These are phyloP conservation scores for Entonaema liquescens DNA, from an alignment of 495 filamentous ascomycete genomes.

Conservation along the genomic window DNA sequence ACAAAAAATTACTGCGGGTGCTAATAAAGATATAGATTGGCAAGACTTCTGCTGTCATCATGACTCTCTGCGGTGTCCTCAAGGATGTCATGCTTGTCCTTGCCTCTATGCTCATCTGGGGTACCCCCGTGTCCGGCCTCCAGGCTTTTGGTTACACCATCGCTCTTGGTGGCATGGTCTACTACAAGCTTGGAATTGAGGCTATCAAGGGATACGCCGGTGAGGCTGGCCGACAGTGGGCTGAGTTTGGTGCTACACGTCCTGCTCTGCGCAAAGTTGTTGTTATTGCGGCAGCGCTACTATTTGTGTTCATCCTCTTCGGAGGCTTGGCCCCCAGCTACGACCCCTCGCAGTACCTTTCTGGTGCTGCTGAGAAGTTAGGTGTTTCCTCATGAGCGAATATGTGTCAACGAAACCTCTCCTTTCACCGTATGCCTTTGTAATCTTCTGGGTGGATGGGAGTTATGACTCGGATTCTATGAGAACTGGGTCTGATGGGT, in stretches of 20 bases:
- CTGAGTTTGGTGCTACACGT: slow-evolving; percentile 79
- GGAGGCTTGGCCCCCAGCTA: slow-evolving; percentile 60
- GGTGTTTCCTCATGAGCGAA: slow-evolving; percentile 48
- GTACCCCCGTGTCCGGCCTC: slow-evolving; percentile 78
- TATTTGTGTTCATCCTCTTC: slow-evolving; percentile 75
- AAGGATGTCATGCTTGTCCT: slow-evolving; percentile 96
- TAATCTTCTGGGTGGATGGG: slow-evolving; percentile 43
- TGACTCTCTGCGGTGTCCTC: slow-evolving; percentile 96
- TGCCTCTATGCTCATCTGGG: slow-evolving; percentile 90
- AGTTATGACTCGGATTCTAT: slow-evolving; percentile 18
- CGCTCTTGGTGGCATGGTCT: slow-evolving; percentile 87
- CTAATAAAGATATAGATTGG: slow-evolving; percentile 75
- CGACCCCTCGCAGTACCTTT: slow-evolving; percentile 56
- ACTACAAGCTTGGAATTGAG: slow-evolving; percentile 95
- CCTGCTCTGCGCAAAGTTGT: slow-evolving; percentile 81
- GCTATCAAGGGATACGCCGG: slow-evolving; percentile 80
- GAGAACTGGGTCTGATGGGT: slow-evolving; percentile 24
- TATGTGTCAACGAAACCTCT: slow-evolving; percentile 25
- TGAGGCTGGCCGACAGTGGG: slow-evolving; percentile 77
- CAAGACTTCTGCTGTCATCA: slow-evolving; percentile 94
- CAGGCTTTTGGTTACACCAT: slow-evolving; percentile 97
- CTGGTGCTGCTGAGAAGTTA: slow-evolving; percentile 58
- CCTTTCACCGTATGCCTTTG: slow-evolving; percentile 44
- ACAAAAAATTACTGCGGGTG: background rate
- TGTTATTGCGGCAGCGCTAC: slow-evolving; percentile 65